Conservation (phyloP, 495 filamentous ascomycete species). For the Aspergillus kassunensis region DNA sequence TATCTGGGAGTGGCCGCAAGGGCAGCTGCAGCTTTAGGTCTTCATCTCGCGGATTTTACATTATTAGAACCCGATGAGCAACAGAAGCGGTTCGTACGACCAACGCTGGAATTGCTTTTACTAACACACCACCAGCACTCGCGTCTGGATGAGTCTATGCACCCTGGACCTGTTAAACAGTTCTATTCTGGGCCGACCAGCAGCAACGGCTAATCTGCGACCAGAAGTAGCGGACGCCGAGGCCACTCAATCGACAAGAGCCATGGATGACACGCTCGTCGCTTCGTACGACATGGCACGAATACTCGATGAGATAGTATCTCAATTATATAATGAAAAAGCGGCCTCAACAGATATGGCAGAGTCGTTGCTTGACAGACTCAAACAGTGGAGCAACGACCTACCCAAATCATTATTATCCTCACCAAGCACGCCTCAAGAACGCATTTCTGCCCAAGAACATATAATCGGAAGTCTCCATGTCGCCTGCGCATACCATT, state of each 20-base stretch:
- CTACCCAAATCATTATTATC: conserved; percentile 27
- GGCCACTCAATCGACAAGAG: neutral
- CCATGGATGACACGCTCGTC: conserved; percentile 20
- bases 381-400: conserved; percentile 34
- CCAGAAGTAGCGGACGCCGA: conserved; percentile 16
- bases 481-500: conserved; percentile 41
- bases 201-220: conserved; percentile 29
- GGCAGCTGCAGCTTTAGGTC: conserved; percentile 39
- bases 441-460: conserved; percentile 17
- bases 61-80: neutral
- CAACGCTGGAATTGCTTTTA: neutral
- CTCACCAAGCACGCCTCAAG: conserved; percentile 19
- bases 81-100: conserved; percentile 20
- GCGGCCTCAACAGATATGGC: conserved; percentile 31
- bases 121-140: conserved; percentile 18
- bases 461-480: conserved; percentile 37
- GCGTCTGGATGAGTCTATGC: conserved; percentile 44
- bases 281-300: conserved; percentile 34
- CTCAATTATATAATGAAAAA: conserved; percentile 28
- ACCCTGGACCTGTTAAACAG: conserved; percentile 41
- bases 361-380: conserved; percentile 29
- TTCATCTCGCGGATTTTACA: conserved; percentile 24
- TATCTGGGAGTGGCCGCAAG: conserved; percentile 44
- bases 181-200: conserved; percentile 40
- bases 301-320: conserved; percentile 36